Evolutionary conservation across 768 basidiomycete genomes (phyloP), one percentile per base, ranked within the genome.

Genomic region (Phylloporus arenicola): DNA sequence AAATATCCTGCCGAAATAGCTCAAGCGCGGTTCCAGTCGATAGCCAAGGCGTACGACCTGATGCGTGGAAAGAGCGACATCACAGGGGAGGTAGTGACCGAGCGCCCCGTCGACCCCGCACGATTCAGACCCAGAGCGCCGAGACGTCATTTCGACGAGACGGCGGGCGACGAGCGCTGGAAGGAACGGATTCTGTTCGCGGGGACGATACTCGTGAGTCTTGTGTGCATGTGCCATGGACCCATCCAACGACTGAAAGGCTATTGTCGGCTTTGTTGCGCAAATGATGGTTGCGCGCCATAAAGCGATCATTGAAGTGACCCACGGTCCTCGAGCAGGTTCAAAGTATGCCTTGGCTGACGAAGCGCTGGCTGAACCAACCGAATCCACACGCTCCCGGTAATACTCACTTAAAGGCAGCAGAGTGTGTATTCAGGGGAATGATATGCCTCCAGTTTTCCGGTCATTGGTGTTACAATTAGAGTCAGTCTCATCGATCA

Each of bases 11-110:
- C 77, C 0, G 77, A 78, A 14, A 62, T 74, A 3, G 78, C 79
- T 4, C 83, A 86, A 58, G 72, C 76, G 6, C 82, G 79, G 11
- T 89, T 89, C 57, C 83, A 83, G 57, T 72, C 83, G 3, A 86
- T 90, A 55, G 75, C 79, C 24, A 64, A 75, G 14, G 86, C 87
- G 12, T 90, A 90, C 56, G 83, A 85, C 49, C 58, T 70, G 16
- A 74, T 90, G 17, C 76, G 77, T 13, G 79, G 80, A 8, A 79
- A 77, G 59, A 64, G 59, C 16, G 52, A 60, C 13, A 51, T 64
- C 4, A 54, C 61, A 2, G 58, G 53, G 30, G 60, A 60, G 35
- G 48, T 48, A 2, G 16, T 48, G 19, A 48, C 58, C 39, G 60
- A 57, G 47, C 49, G 57, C 16, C 51, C 45, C 24, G 17, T 64